These are phyloP conservation scores for Paraleonurus japonicus DNA, from an alignment of 257 asterid species.

Conservation along the genomic window DNA sequence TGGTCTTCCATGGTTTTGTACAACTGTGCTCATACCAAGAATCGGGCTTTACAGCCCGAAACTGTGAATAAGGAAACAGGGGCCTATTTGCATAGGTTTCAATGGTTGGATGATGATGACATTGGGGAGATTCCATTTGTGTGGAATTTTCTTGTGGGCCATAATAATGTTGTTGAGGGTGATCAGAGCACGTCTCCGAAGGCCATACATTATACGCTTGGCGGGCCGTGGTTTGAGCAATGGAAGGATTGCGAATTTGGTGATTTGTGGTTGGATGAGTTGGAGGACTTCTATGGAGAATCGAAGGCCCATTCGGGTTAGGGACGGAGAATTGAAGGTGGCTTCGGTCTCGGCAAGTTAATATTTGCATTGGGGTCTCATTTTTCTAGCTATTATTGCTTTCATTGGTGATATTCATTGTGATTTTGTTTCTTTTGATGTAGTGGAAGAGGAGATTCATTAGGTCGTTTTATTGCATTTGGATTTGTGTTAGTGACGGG, in stretches of 20 bases:
- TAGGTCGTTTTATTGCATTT: neutral
- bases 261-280: slow-evolving; percentile 75
- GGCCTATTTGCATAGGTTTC: slow-evolving; percentile 82
- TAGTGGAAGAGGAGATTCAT: neutral
- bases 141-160: slow-evolving; percentile 88
- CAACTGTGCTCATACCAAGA: slow-evolving; percentile 74
- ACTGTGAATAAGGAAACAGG: slow-evolving; percentile 77
- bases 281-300: slow-evolving; percentile 50
- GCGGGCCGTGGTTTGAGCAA: slow-evolving; percentile 95
- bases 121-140: slow-evolving; percentile 83
- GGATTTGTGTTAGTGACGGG: neutral
- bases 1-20: slow-evolving; percentile 96
- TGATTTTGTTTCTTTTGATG: neutral
- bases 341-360: too few relatives aligned
- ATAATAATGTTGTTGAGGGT: slow-evolving; percentile 62
- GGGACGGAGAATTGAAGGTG: neutral
- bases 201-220: slow-evolving; percentile 80
- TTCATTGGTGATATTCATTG: neutral
- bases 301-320: neutral
- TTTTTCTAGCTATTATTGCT: neutral
- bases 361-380: too few relatives aligned
- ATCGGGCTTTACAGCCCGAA: slow-evolving; percentile 56
- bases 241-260: slow-evolving; percentile 93
- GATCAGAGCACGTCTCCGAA: slow-evolving; percentile 56
- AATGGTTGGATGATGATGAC: slow-evolving; percentile 73